phyloP scores from a whole-genome alignment of 2,329 filamentous ascomycete genomes.

The Pezicula neosporulosa region DNA sequence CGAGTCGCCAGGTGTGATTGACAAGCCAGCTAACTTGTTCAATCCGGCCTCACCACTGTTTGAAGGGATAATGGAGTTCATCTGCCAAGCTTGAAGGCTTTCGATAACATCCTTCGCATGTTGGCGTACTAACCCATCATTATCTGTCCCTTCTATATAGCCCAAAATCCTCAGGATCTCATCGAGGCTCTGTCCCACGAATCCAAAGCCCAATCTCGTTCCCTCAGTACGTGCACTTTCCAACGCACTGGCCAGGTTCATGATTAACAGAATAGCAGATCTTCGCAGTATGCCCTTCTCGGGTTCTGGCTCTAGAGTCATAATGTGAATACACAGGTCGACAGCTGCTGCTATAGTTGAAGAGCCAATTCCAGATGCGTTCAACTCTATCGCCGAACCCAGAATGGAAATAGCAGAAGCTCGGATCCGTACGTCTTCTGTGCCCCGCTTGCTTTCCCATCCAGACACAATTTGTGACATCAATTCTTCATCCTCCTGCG shows the following conservation, averaged over 20 bases:
- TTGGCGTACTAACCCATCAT: conserved; percentile 63
- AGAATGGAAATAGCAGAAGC: conserved; percentile 67
- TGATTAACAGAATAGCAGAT: conserved; percentile 60
- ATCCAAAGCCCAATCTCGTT: conserved; percentile 47
- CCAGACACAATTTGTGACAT: conserved; percentile 59
- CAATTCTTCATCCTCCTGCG: conserved; percentile 38
- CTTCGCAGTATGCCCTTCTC: conserved; percentile 64
- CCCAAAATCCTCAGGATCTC: conserved; percentile 60
- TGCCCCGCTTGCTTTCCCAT: conserved; percentile 63
- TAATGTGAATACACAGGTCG: conserved; percentile 59
- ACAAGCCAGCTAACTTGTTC: conserved; percentile 40
- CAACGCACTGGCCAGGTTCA: conserved; percentile 58
- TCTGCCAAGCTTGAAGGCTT: conserved; percentile 59
- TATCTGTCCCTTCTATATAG: conserved; percentile 64
- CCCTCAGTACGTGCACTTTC: conserved; percentile 47
- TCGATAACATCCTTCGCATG: conserved; percentile 67
- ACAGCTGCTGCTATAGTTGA: conserved; percentile 51
- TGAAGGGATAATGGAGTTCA: conserved; percentile 36
- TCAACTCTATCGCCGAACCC: conserved; percentile 55
- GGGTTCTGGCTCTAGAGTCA: conserved; percentile 57
- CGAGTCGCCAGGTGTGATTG: conserved; percentile 30
- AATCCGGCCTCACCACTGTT: conserved; percentile 17
- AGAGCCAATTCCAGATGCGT: conserved; percentile 52
- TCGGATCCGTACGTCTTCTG: conserved; percentile 68
- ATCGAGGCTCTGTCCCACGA: conserved; percentile 51